Base-by-base conservation (phyloP, 208 protist species). In the Acanthamoeba divionensis region DNA sequence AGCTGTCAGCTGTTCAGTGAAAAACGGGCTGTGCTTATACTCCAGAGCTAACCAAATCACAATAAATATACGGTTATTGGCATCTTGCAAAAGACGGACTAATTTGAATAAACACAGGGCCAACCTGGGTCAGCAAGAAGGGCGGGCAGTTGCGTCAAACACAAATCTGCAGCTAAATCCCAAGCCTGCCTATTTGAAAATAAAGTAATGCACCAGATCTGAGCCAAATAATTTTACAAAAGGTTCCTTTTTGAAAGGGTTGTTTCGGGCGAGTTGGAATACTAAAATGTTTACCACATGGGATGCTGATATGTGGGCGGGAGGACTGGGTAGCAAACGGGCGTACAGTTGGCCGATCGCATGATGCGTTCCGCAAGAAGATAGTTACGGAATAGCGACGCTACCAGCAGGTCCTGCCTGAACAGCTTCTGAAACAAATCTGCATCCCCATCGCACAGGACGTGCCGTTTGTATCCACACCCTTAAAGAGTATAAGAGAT, bases 1-100 rank as follows among this genome's bases (percentile, higher is more conserved):
- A n/a, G 98, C 98, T 2, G 97, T 98, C 24, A 99, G 95, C 93
- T 99, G 98, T 50, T 99, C 97, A 18, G 94, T 92, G 89, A 99
- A 99, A 94, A 99, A 99, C 31, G 95, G 93, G 29, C 94, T 97
- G 60, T 91, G 94, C 89, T 97, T 33, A n/a, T 83, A 82, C 52
- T 57, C 21, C 18, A 21, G 21, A 15, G 52, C 18, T 73, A 60
- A 60, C 21, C 52, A 60, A 60, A 60, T 60, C 21, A 60, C 21
- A 60, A 60, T 26, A 60, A 21, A 21, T 60, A 60, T 60, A 60
- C n/a, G n/a, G n/a, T n/a, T n/a, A n/a, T n/a, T n/a, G n/a, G n/a
- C n/a, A n/a, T n/a, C n/a, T n/a, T n/a, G n/a, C n/a, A n/a, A n/a
- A n/a, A n/a, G n/a, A n/a, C n/a, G n/a, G n/a, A n/a, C n/a, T n/a